Percentiles rank a stretch among this genome's conserved stretches.
phyloP scores from a whole-genome alignment of 768 basidiomycete species.

The Cystofilobasidium ferigula region DNA sequence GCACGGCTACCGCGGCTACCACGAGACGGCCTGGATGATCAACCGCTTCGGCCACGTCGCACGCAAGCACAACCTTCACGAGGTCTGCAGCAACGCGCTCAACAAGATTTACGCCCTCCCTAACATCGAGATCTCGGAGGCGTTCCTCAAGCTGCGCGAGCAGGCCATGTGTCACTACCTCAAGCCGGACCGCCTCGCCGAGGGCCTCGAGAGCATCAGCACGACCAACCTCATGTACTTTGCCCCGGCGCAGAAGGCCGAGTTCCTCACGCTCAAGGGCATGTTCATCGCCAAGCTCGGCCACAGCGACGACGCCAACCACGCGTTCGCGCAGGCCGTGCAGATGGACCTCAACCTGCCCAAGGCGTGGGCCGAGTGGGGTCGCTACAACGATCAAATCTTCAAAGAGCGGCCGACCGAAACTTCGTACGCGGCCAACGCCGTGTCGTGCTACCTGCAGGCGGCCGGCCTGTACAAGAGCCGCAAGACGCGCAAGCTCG shows the following conservation, averaged over 20 bases:
- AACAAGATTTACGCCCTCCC: conserved; percentile 97
- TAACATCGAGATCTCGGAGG: conserved; percentile 99
- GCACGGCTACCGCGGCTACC: conserved; percentile 88
- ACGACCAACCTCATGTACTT: conserved; percentile 99
- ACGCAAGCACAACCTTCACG: conserved; percentile 86
- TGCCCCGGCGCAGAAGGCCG: conserved; percentile 83
- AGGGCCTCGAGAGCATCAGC: conserved; percentile 96
- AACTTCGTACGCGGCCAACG: conserved; percentile 66
- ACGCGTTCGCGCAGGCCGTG: conserved; percentile 86
- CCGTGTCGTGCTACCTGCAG: conserved; percentile 94
- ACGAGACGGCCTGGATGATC: conserved; percentile 99
- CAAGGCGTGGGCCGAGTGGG: conserved; percentile 99
- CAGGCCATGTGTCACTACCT: conserved; percentile 98
- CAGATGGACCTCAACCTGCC: conserved; percentile 89
- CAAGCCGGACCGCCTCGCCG: conserved; percentile 80
- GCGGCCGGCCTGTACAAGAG: conserved; percentile 92
- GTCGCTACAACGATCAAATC: conserved; percentile 79
- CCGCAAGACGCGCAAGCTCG: conserved; percentile 78
- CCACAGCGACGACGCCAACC: conserved; percentile 77
- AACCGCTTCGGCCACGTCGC: conserved; percentile 99
- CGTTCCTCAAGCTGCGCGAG: conserved; percentile 94
- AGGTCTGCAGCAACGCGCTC: conserved; percentile 86
- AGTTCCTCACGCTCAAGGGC: conserved; percentile 95
- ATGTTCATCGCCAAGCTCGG: conserved; percentile 90
- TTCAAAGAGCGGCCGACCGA: conserved; percentile 76